Base-by-base conservation (phyloP, 2,329 filamentous ascomycete species). In the Dothistroma pini region DNA sequence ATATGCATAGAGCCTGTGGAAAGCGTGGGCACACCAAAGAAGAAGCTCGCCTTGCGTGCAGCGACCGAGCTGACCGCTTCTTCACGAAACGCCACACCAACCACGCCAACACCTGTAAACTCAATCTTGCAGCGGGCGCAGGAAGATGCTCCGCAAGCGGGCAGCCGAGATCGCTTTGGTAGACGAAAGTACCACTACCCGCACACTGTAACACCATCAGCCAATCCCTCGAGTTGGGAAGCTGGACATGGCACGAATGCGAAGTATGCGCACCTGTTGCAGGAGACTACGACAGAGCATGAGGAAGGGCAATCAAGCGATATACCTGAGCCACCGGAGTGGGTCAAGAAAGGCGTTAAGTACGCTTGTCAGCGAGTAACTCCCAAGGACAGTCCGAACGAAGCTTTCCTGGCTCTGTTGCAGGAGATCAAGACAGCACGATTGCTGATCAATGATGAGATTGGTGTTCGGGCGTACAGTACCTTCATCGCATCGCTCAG, bases 351-450 rank as follows among this genome's bases (percentile, higher is more conserved):
- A 58, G 81, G 83, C 31, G 78, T 85, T 11, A 80, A 80, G 6
- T 96, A 95, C 74, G 87, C 93, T 5, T 97, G 95, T 69, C 85
- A 96, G 72, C 86, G 93, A 25, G 84, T 86, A 1, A 91, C 92
- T 0, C 89, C 87, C 0, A 76, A 84, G 0, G 78, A 87, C 58
- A 81, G 86, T 0, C 89, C 89, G 0, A 97, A 97, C 68, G 80
- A 85, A 48, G 75, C 75, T 0, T 97, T 99, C 72, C 85, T 97
- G 48, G 76, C 83, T 0, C 82, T 89, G 62, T 81, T 99, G 5
- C 84, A 86, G 67, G 87, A 88, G 61, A 91, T 97, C 66, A 85
- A 89, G 51, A 85, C 84, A 1, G 82, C 88, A 2, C 84, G 93
- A 22, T 81, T 85, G 16, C 79, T 97, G 1, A 86, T 83, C 0